Base-by-base conservation (phyloP, 768 basidiomycete genomes). In the Symmetrospora coprosmae region DNA sequence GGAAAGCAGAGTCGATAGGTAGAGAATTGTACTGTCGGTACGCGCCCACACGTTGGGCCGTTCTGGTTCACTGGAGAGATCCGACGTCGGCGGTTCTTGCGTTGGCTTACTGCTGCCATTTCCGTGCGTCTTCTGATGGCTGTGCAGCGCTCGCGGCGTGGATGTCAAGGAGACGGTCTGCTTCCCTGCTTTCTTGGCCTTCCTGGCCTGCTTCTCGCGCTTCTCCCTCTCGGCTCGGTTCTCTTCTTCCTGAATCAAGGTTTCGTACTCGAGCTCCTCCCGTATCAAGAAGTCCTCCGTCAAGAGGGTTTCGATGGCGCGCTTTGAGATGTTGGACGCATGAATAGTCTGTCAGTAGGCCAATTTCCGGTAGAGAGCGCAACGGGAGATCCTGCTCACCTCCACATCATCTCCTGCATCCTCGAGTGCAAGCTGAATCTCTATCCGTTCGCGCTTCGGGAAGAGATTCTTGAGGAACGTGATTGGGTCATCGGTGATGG, bases 381-480 rank as follows among this genome's bases (percentile, higher is more conserved):
- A 34, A 19, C 23, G 9, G 50, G 25, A 40, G 13, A 25, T 19
- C 35, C 16, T 9, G 27, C 41, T 17, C 11, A 58, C 55, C 40
- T 58, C 38, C 9, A 58, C 37, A 46, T 58, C 55, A 8, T 58
- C 31, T 8, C 40, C 41, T 17, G 55, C 28, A 37, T 58, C 55
- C 14, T 41, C 21, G 34, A 25, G 46, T n/a, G 55, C 55, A 21
- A 58, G 38, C 16, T 58, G 31, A 19, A 58, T 8, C 43, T 58
- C 55, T 13, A 58, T 38, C 11, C 41, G 28, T 38, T 58, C 41
- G 6, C 55, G 28, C 23, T 47, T 58, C 5, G 55, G 55, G 31
- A 58, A 58, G 14, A 58, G 37, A 43, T 46, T 58, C 43, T 58
- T 58, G 41, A 58, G 37, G 41, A 58, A 58, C 17, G 55, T 43